phyloP scores from a whole-genome alignment of 2,329 filamentous ascomycete species.

The Aplosporella prunicola region DNA sequence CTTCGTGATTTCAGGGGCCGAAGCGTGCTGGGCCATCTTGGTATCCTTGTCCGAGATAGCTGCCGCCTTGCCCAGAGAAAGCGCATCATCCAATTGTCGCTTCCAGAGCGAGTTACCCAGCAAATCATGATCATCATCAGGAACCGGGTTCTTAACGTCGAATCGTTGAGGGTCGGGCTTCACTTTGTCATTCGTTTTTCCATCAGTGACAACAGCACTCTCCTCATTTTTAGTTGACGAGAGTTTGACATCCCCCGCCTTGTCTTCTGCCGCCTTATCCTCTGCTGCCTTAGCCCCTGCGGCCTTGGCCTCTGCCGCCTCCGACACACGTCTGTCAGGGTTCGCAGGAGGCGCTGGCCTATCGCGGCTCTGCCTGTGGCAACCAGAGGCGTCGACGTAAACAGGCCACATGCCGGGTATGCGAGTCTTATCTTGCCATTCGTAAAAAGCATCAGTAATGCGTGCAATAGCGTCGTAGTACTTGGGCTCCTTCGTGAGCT shows the following conservation, averaged over 20 bases:
- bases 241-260: too few species aligned
- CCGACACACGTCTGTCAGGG: too few species aligned
- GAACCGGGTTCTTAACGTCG: slow-evolving; percentile 7
- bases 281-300: too few species aligned
- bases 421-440: slow-evolving; percentile 34
- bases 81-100: slow-evolving; percentile 4
- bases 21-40: neutral
- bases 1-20: neutral
- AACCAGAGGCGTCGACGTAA: slow-evolving; percentile 28
- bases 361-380: too few species aligned
- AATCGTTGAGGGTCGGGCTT: slow-evolving; percentile 3
- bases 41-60: slow-evolving; percentile 8
- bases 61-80: slow-evolving; percentile 6
- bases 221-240: too few species aligned
- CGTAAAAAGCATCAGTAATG: slow-evolving; percentile 33
- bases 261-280: too few species aligned
- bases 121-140: slow-evolving; percentile 5
- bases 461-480: slow-evolving; percentile 40
- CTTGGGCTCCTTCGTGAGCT: slow-evolving; percentile 36
- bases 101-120: neutral
- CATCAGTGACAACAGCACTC: too few species aligned
- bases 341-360: too few species aligned
- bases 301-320: too few species aligned
- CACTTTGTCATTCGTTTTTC: too few species aligned
- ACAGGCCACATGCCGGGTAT: slow-evolving; percentile 42